These are phyloP conservation scores for Tylopilus sp. DNA, from an alignment of 1,284 basidiomycete species.

Conservation along the genomic window DNA sequence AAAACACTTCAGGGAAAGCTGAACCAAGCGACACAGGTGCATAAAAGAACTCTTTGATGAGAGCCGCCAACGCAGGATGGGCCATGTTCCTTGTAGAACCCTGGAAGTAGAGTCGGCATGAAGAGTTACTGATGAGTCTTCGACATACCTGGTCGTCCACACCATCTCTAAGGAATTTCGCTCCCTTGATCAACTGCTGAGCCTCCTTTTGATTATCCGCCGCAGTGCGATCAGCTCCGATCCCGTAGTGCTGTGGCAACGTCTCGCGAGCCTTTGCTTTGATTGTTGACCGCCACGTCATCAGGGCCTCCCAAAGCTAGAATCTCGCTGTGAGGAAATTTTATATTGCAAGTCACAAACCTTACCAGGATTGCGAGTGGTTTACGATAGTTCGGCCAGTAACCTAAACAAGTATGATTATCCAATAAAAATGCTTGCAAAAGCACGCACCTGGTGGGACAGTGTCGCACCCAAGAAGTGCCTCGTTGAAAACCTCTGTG, in stretches of 20 bases:
- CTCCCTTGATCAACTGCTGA: neutral
- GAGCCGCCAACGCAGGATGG: neutral
- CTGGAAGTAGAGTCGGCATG: neutral
- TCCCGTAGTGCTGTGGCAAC: neutral
- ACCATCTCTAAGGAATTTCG: neutral
- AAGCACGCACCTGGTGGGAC: neutral
- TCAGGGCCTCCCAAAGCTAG: neutral
- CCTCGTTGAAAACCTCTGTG: neutral
- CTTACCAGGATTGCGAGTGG: neutral
- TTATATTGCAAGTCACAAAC: neutral
- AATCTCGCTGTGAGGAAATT: neutral
- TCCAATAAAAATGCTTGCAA: no score
- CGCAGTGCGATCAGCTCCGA: neutral
- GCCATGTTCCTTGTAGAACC: neutral
- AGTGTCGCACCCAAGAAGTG: neutral
- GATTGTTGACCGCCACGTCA: neutral
- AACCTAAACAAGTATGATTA: neutral
- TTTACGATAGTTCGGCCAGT: neutral
- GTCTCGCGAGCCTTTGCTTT: neutral
- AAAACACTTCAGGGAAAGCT: neutral
- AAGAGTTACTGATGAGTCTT: neutral
- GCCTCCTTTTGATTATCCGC: neutral
- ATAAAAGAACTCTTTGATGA: neutral
- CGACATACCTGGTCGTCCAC: neutral
- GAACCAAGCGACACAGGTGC: neutral